Base-by-base conservation (phyloP, 1,284 basidiomycete species). In the Heterobasidion annosum region DNA sequence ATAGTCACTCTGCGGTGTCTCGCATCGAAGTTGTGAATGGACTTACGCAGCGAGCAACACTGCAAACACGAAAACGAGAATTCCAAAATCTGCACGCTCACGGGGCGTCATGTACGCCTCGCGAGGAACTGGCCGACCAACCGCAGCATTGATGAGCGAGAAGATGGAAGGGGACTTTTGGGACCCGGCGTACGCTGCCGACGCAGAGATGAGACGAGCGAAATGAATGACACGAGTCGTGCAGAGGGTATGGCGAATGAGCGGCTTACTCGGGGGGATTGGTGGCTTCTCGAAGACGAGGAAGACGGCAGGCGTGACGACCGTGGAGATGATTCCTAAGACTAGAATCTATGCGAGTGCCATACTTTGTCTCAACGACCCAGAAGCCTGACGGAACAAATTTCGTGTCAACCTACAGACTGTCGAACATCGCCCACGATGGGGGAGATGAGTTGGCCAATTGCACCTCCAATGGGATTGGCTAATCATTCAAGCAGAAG, bases 381-480 rank as follows among this genome's bases (percentile, higher is more conserved):
- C 12, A n/a, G 37, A n/a, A 40, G 37, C 25, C 25, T 25, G 7
- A 40, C 37, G 7, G n/a, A n/a, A 40, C 6, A 1, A 40, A 12
- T 10, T n/a, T 37, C 8, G 8, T 6, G n/a, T 6, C 25, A 46
- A 48, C 56, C 52, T 25, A 71, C 76, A 58, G 62, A 87, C 62
- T 77, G 69, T 34, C 79, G 71, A 0, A 77, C 71, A 49, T 70
- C 67, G n/a, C 73, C 75, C 6, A 81, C 68, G n/a, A 83, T 64
- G 1, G 88, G 87, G 46, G 85, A 81, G 10, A 91, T 68, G 1
- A 91, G 64, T 63, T 89, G 86, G 0, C 82, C 86, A 0, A 91
- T 55, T n/a, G 56, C 59, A 43, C 62, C 73, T 16, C 83, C 83
- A 40, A 89, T 61, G 0, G 86, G 85, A 65, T 85, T 87, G 1